Evolutionary conservation across 179 eudicot genomes (phyloP).

Genomic region (Beta corolliflora): DNA sequence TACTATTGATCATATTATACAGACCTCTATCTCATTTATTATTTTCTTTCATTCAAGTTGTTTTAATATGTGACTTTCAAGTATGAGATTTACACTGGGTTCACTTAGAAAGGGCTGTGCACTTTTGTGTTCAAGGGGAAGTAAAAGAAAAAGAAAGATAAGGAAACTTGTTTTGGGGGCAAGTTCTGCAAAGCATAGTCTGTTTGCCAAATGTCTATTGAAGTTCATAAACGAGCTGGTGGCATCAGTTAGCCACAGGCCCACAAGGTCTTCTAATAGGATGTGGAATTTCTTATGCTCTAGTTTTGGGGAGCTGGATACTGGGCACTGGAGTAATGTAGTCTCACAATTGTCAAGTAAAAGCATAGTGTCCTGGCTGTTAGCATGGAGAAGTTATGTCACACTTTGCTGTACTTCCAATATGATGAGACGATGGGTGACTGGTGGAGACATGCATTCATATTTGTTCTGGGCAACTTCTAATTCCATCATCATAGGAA

Average conservation of each 20-base stretch:
- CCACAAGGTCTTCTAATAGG: background rate
- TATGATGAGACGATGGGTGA: background rate
- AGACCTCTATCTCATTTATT: background rate
- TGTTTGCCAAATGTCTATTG: background rate
- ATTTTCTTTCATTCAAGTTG: background rate
- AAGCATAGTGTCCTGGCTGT: background rate
- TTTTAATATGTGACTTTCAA: background rate
- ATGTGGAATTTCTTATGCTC: background rate
- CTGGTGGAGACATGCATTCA: background rate
- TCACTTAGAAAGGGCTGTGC: background rate
- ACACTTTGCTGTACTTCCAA: conserved; percentile 1
- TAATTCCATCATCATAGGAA: background rate
- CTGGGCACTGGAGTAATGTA: background rate
- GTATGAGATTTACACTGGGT: background rate
- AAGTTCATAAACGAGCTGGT: background rate
- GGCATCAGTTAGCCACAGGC: background rate
- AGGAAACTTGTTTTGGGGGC: background rate
- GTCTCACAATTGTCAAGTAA: background rate
- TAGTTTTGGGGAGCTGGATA: background rate
- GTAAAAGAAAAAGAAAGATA: background rate
- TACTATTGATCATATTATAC: too few relatives aligned
- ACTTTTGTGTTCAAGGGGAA: background rate
- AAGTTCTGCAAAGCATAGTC: background rate
- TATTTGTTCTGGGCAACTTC: background rate
- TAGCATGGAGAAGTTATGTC: background rate